These are phyloP conservation scores for Beauveria australis DNA, from an alignment of 2,329 filamentous ascomycete genomes.

Conservation along the genomic window DNA sequence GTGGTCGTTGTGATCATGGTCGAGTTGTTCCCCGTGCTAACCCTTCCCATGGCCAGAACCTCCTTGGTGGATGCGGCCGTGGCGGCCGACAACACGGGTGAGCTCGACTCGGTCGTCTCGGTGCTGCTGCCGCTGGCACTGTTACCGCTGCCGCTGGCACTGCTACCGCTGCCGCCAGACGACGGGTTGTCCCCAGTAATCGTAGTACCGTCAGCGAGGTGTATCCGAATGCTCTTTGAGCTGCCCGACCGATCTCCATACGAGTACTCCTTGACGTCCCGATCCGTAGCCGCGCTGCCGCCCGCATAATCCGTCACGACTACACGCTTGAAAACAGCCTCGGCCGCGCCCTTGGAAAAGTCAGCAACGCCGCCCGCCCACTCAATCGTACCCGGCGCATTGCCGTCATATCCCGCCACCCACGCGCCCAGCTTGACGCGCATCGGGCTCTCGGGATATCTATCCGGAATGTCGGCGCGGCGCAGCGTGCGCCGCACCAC, in stretches of 20 bases:
- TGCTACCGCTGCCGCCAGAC: not conserved
- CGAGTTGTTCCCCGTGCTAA: not conserved
- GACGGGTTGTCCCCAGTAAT: not conserved
- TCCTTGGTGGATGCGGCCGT: not conserved
- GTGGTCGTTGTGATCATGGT: not conserved
- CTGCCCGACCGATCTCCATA: conserved; percentile 34
- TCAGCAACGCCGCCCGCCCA: conserved; percentile 56
- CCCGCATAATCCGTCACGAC: conserved; percentile 36
- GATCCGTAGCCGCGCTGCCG: conserved; percentile 22
- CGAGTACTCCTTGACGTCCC: conserved; percentile 32
- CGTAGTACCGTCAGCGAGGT: not conserved
- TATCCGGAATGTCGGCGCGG: conserved; percentile 48
- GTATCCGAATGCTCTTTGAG: conserved; percentile 33
- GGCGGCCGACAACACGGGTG: not conserved
- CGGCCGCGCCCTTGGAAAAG: conserved; percentile 34
- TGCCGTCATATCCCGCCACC: conserved; percentile 50
- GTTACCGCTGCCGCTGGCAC: not conserved
- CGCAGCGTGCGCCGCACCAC: conserved; percentile 52
- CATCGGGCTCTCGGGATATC: conserved; percentile 66
- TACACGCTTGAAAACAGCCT: conserved; percentile 37
- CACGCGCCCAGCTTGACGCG: conserved; percentile 62
- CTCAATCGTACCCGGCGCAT: conserved; percentile 60
- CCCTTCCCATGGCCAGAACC: too few species aligned
- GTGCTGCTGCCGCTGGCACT: not conserved
- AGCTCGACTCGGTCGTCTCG: not conserved